These are phyloP conservation scores for Globisporangium solare DNA, from an alignment of 352 stramenopile species.

Conservation along the genomic window DNA sequence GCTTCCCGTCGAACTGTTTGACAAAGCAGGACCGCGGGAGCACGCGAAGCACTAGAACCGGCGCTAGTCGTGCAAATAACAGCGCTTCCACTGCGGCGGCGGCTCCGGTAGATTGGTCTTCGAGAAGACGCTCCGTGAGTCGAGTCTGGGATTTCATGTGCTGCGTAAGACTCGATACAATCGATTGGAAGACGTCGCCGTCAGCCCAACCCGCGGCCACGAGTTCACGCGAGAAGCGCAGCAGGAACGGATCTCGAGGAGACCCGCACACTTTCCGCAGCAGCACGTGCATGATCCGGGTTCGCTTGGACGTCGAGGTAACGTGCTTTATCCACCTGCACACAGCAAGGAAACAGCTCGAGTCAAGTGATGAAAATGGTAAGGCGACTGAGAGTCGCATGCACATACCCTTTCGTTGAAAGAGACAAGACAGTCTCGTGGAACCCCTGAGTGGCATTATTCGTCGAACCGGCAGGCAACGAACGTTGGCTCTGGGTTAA, in stretches of 20 bases:
- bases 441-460: slow-evolving; percentile 6
- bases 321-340: slow-evolving; percentile 30
- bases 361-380: not conserved
- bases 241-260: slow-evolving; percentile 32
- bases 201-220: slow-evolving; percentile 28
- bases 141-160: slow-evolving; percentile 41
- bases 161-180: slow-evolving; percentile 19
- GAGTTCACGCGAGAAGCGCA: slow-evolving; percentile 43
- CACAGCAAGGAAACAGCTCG: not conserved
- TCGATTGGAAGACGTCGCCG: slow-evolving; percentile 12
- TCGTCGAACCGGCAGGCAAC: not conserved
- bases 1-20: not conserved
- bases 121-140: slow-evolving; percentile 42
- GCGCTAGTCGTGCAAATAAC: slow-evolving; percentile 56
- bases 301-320: slow-evolving; percentile 8
- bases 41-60: slow-evolving; percentile 59
- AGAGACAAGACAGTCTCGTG: slow-evolving; percentile 27
- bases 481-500: not conserved
- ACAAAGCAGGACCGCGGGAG: slow-evolving; percentile 30
- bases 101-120: slow-evolving; percentile 32
- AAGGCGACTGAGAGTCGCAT: not conserved
- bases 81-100: slow-evolving; percentile 34
- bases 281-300: slow-evolving; percentile 21
- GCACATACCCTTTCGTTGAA: slow-evolving; percentile 34
- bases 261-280: slow-evolving; percentile 39